Conservation (phyloP, 1,139 yeast genomes). For the Yarrowia galli region DNA sequence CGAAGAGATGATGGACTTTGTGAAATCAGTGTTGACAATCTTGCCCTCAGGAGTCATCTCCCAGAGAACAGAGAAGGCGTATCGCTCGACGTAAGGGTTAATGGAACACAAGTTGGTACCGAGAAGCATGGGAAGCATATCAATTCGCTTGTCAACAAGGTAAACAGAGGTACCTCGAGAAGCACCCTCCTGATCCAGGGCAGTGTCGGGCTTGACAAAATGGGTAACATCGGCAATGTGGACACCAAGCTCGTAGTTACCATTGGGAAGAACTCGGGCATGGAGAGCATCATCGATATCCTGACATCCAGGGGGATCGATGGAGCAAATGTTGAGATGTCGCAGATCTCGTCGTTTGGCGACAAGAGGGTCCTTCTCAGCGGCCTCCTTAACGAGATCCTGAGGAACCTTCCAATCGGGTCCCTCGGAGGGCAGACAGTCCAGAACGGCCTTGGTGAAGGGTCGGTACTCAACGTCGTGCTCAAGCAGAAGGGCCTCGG, state of each 20-base stretch:
- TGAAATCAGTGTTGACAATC: conserved; percentile 79
- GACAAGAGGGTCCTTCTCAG: conserved; percentile 56
- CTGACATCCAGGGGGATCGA: conserved; percentile 98
- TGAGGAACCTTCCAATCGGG: conserved; percentile 91
- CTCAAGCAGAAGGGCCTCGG: conserved; percentile 90
- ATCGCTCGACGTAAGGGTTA: conserved; percentile 94
- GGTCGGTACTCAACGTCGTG: conserved; percentile 98
- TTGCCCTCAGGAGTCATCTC: conserved; percentile 88
- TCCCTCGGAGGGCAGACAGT: conserved; percentile 92
- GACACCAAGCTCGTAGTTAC: conserved; percentile 96
- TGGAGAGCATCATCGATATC: conserved; percentile 99
- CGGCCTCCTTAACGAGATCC: conserved; percentile 49
- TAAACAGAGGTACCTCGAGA: conserved; percentile 97
- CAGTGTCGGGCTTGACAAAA: conserved; percentile 91
- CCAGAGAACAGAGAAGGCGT: conserved; percentile 96
- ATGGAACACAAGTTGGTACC: conserved; percentile 97
- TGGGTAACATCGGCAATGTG: conserved; percentile 99
- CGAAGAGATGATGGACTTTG: conserved; percentile 89
- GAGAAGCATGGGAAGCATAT: conserved; percentile 94
- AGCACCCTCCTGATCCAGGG: conserved; percentile 95
- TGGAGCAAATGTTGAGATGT: conserved; percentile 88
- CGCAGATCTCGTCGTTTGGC: conserved; percentile 76
- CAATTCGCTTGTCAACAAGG: conserved; percentile 97
- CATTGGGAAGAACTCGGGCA: conserved; percentile 83
- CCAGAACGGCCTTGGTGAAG: conserved; percentile 88